Conservation (phyloP, 2,329 filamentous ascomycete genomes). For the Scedosporium aurantiacum region DNA sequence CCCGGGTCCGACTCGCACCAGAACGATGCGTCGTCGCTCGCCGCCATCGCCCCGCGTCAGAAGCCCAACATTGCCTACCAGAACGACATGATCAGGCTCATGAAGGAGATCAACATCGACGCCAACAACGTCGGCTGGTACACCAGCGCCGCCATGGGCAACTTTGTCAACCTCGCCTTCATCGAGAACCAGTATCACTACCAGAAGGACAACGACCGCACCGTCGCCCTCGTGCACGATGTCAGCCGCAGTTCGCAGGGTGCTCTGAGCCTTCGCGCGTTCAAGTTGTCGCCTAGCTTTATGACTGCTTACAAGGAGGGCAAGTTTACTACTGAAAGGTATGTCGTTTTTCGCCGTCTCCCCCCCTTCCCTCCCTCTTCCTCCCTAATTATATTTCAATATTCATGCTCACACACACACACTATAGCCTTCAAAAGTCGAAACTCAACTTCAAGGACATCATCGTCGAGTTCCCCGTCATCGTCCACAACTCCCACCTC, state of each 20-base stretch:
- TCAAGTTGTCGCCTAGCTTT: conserved; percentile 78
- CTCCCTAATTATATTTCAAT: neutral
- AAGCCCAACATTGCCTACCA: conserved; percentile 86
- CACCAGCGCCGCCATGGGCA: conserved; percentile 96
- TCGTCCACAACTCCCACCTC: conserved; percentile 93
- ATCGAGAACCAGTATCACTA: conserved; percentile 98
- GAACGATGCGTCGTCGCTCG: conserved; percentile 62
- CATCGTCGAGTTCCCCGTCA: conserved; percentile 77
- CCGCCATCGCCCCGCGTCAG: conserved; percentile 79
- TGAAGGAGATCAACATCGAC: conserved; percentile 96
- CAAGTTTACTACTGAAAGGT: conserved; percentile 96
- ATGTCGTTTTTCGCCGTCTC: no score
- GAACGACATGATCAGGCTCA: conserved; percentile 91
- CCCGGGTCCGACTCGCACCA: conserved; percentile 60
- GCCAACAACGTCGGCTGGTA: conserved; percentile 98
- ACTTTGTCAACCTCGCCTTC: conserved; percentile 89
- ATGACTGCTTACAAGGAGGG: conserved; percentile 89
- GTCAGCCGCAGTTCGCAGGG: conserved; percentile 92
- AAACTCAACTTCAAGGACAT: conserved; percentile 92
- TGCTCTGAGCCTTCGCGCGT: conserved; percentile 78
- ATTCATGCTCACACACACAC: neutral
- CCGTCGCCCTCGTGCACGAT: conserved; percentile 85
- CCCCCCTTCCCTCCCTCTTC: conserved; percentile 8
- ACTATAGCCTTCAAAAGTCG: conserved; percentile 74
- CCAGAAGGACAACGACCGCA: conserved; percentile 87